Evolutionary conservation across 352 stramenopile genomes (phyloP), one percentile per base, ranked within the genome.

Genomic region (Phytophthora nicotianae): DNA sequence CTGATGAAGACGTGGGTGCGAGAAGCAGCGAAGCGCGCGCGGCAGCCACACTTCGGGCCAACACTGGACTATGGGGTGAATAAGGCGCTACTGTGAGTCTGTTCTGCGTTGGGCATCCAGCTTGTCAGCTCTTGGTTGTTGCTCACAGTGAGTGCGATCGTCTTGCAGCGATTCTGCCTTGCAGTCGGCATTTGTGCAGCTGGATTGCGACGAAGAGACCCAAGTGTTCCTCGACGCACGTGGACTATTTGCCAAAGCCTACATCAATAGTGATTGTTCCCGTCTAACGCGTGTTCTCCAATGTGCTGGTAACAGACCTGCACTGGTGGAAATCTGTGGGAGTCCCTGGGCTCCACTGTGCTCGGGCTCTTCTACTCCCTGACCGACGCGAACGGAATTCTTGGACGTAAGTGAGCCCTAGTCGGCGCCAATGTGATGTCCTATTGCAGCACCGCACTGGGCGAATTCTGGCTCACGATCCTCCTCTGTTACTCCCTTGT

Each of bases 281-380:
- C 37, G 5, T 43, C 17, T 43, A 43, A 43, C 37, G 37, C 4
- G 5, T 49, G n/a, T 40, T 11, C 16, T 33, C 8, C 19, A 59
- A 29, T 32, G 23, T 61, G 20, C 48, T 53, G 16, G 23, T 52
- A 49, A 19, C 29, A 95, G 86, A 91, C 79, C 9, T 95, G 86
- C 53, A 91, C 79, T n/a, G 79, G 83, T 13, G 83, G 82, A 17
- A 78, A 75, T 48, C 58, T 92, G 32, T 87, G 85, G 40, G 77
- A 91, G 42, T 85, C 83, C 0, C 27, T 92, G 19, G 70, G 74
- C 4, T 93, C 86, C 27, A 88, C 72, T 0, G 46, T 93, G 5
- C 76, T 95, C 8, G 81, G 85, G 26, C 71, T 86, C 57, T 95
- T 93, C 46, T 95, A 91, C 70, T 93, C 84, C 21, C 67, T 92